A percentile compares a stretch with the other conserved stretches of the same genome.
Evolutionary conservation across 164 flowering plant genomes (phyloP).

Genomic region (Vitis vinifera): DNA sequence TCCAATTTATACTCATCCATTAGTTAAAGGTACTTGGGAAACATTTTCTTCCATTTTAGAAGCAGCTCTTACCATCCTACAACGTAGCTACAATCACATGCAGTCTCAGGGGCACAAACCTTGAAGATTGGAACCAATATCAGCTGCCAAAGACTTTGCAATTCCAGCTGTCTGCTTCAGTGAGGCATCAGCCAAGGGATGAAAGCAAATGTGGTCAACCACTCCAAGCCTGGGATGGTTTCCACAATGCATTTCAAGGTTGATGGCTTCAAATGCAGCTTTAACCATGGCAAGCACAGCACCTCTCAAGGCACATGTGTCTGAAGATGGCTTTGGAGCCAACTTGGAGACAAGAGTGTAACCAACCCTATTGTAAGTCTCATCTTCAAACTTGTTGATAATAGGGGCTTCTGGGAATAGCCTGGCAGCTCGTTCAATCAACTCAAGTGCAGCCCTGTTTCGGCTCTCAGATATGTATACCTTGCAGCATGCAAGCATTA

Average conservation of each 20-base stretch:
- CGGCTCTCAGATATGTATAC: slow-evolving; percentile 71
- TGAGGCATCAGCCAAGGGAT: slow-evolving; percentile 44
- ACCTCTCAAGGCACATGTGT: slow-evolving; percentile 33
- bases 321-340: slow-evolving; percentile 15
- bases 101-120: slow-evolving; percentile 35
- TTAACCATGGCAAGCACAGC: slow-evolving; percentile 63
- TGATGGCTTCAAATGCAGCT: slow-evolving; percentile 56
- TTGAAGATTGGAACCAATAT: slow-evolving; percentile 53
- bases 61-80: not conserved
- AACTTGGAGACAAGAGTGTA: slow-evolving; percentile 65
- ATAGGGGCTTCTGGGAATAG: slow-evolving; percentile 46
- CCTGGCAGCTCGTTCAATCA: slow-evolving; percentile 61
- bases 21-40: not conserved
- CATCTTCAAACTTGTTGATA: slow-evolving; percentile 68
- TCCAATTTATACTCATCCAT: not conserved
- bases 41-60: not conserved
- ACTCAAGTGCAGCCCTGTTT: slow-evolving; percentile 51
- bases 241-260: slow-evolving; percentile 53
- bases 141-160: slow-evolving; percentile 55
- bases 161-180: slow-evolving; percentile 43
- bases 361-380: slow-evolving; percentile 61
- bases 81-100: not conserved
- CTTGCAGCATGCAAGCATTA: slow-evolving; percentile 66
- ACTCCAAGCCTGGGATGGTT: slow-evolving; percentile 77
- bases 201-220: slow-evolving; percentile 74